Evolutionary conservation across 306 rosid genomes (phyloP).

Genomic region (Vigna nakashimae): DNA sequence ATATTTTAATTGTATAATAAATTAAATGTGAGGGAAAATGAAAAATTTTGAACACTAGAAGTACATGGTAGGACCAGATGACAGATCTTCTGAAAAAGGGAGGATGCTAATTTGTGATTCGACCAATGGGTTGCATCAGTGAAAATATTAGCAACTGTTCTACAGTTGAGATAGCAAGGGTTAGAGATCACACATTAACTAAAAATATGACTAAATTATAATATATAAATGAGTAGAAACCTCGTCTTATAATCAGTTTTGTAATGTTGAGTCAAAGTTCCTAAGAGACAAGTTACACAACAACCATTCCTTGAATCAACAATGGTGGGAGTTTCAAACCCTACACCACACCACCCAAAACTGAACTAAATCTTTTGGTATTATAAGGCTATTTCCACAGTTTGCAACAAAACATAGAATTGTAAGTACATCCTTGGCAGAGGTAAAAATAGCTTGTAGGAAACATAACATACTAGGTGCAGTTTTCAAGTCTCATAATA

Average conservation of each 20-base stretch:
- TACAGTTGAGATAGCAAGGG: not conserved
- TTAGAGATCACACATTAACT: too few relatives aligned
- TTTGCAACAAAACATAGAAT: not conserved
- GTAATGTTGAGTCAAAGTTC: too few relatives aligned
- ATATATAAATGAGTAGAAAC: too few relatives aligned
- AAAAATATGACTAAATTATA: too few relatives aligned
- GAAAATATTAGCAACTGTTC: not conserved
- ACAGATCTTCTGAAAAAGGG: not conserved
- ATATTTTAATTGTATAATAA: constrained; percentile 8
- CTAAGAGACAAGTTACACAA: not conserved
- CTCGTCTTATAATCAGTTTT: too few relatives aligned
- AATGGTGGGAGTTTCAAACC: not conserved
- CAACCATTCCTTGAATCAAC: not conserved
- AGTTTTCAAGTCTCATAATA: constrained; percentile 25
- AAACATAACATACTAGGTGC: not conserved
- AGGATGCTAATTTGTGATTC: not conserved
- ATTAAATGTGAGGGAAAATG: not conserved
- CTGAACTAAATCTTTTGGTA: not conserved
- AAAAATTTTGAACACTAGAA: not conserved
- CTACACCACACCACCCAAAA: not conserved
- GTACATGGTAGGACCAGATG: constrained; percentile 24
- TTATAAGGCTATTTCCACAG: not conserved
- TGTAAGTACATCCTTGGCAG: constrained; percentile 20
- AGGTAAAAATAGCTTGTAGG: not conserved
- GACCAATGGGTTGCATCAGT: constrained; percentile 27